Evolutionary conservation across 441 rosid species (phyloP), one percentile per base, ranked within the genome.

Genomic region (Codiaeum variegatum): DNA sequence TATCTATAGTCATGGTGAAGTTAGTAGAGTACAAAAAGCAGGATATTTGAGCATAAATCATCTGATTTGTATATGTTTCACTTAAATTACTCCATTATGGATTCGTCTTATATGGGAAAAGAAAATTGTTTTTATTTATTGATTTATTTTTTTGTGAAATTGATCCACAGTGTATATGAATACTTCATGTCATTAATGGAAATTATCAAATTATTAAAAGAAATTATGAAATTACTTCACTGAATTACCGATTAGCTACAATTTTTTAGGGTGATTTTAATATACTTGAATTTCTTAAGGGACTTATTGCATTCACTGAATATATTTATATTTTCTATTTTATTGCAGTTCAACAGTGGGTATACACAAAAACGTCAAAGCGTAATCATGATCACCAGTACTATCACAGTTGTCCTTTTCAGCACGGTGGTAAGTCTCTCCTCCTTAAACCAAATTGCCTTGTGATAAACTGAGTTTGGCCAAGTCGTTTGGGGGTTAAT

Each of bases 331-430:
- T 60, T 26, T n/a, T 74, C 61, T 58, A 26, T 55, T 0, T 74
- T 74, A 55, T 56, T 61, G 88, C 90, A 93, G 98, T 95, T 95
- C 52, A 88, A 91, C 49, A 82, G 83, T 55, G 91, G 92, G 58
- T 86, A 88, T 52, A 86, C 92, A 18, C 83, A 87, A 74, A 28
- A 85, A 70, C 87, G 80, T 8, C 93, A 85, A 52, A 86, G 92
- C 71, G 97, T 97, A 18, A 82, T 93, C 67, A 87, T 93, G 98
- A 91, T 95, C 83, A 91, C 99, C 60, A 95, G 99, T 75, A 93
- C 98, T 19, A 93, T 95, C 61, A 91, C 97, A 0, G 90, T 93
- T 51, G 97, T 95, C 76, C 95, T 93, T 36, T 89, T 88, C 86
- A 95, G 99, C 81, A 91, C 99, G 24, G 90, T 87, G 93, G 99